Conservation (phyloP, 768 basidiomycete species). For the Tricholoma furcatifolium region DNA sequence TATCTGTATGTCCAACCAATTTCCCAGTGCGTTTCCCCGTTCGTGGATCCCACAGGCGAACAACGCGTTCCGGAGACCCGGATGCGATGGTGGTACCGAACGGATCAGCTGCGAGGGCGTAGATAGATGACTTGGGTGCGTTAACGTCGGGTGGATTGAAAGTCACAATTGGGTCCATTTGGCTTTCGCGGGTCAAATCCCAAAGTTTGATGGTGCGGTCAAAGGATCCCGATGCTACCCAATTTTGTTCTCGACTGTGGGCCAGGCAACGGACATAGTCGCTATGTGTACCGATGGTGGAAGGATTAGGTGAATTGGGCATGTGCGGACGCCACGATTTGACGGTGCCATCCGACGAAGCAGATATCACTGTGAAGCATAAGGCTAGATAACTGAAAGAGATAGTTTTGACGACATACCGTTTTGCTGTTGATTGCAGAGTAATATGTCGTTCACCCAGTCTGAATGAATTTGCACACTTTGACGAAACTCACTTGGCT, state of each 20-base stretch:
- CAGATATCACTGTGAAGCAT: constrained; percentile 70
- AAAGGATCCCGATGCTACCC: constrained; percentile 93
- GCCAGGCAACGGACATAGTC: constrained; percentile 87
- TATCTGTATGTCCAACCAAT: constrained; percentile 96
- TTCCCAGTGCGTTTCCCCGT: constrained; percentile 79
- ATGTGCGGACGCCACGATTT: constrained; percentile 92
- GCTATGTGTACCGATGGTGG: constrained; percentile 68
- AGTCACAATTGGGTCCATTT: constrained; percentile 54
- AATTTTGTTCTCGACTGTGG: constrained; percentile 75
- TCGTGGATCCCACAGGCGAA: constrained; percentile 93
- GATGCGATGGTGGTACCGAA: constrained; percentile 81
- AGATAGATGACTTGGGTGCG: constrained; percentile 69
- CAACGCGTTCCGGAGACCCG: constrained; percentile 88
- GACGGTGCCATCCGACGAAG: constrained; percentile 93
- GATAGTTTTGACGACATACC: constrained; percentile 40
- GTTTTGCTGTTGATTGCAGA: constrained; percentile 92
- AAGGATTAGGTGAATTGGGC: constrained; percentile 54
- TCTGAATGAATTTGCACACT: constrained; percentile 88
- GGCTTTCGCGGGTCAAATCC: constrained; percentile 61
- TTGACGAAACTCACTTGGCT: constrained; percentile 77
- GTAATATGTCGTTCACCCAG: constrained; percentile 93
- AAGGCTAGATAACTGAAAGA: neutral
- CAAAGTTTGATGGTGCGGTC: constrained; percentile 94
- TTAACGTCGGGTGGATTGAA: constrained; percentile 66
- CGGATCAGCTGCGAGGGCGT: constrained; percentile 78